Base-by-base conservation (phyloP, 768 basidiomycete genomes). In the Termitomyces sp. region DNA sequence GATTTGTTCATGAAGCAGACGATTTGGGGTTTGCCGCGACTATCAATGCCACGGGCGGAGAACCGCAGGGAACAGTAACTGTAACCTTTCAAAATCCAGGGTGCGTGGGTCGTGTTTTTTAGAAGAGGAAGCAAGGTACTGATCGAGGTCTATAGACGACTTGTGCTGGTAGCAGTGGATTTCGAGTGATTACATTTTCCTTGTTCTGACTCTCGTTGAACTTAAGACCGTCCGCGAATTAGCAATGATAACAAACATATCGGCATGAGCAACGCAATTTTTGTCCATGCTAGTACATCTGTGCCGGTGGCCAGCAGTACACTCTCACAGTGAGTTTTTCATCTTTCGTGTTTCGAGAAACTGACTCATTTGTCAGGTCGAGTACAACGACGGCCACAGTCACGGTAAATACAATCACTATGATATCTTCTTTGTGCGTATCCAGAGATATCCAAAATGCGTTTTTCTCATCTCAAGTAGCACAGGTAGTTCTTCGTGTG, bases 161-260 rank as follows among this genome's bases (percentile, higher is more conserved):
- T 55, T 18, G 48, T 54, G 11, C 43, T 55, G 10, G 9, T 7
- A 26, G 58, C 47, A 22, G 35, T 59, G 6, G 41, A 54, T 55
- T 44, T 24, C 26, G 5, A 43, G 58, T 59, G 40, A 54, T n/a
- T 33, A 20, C 14, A 0, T 33, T 2, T 47, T 35, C 16, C 9
- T 8, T 26, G 35, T 38, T 30, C 14, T 5, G 13, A 48, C 26
- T 9, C n/a, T 43, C 1, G 8, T 13, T 20, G 1, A 44, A 18
- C 48, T 26, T 10, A 38, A 6, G n/a, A n/a, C 7, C 18, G 7
- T 48, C 10, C 49, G 50, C 24, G 30, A 38, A 44, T 20, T 20
- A 57, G 60, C n/a, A 18, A 50, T n/a, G 54, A n/a, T 13, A 18
- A 58, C 30, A 24, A 55, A 32, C 28, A 46, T n/a, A 50, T 61